Evolutionary conservation across 2,329 filamentous ascomycete species (phyloP).

Genomic region (Sordariomycetes sp.): DNA sequence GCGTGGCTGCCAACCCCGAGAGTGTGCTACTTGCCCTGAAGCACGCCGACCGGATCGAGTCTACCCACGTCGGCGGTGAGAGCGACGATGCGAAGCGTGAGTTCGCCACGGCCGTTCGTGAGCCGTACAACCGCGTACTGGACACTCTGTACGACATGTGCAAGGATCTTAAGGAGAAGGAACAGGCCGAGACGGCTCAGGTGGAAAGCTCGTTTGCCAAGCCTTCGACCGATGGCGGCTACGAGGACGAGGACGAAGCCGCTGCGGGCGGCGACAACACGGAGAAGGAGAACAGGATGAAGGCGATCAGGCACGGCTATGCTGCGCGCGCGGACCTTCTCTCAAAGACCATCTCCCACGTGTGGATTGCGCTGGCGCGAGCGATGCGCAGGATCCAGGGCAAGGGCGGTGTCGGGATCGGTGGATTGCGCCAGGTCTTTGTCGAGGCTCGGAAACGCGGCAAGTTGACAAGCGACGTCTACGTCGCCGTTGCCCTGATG

Average conservation of each 20-base stretch:
- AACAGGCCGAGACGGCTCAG: conserved; percentile 42
- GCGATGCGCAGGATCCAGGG: conserved; percentile 92
- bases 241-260: conserved; percentile 36
- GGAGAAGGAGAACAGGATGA: conserved; percentile 46
- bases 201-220: conserved; percentile 38
- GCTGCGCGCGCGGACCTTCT: conserved; percentile 61
- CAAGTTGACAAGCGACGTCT: conserved; percentile 85
- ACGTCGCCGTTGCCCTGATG: conserved; percentile 83
- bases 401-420: conserved; percentile 49
- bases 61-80: conserved; percentile 64
- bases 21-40: conserved; percentile 84
- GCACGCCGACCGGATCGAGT: conserved; percentile 77
- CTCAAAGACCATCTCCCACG: conserved; percentile 76
- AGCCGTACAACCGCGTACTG: conserved; percentile 71
- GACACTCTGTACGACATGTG: conserved; percentile 81
- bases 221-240: conserved; percentile 21
- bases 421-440: conserved; percentile 81
- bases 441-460: conserved; percentile 78
- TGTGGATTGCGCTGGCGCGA: conserved; percentile 90
- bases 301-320: conserved; percentile 51
- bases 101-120: conserved; percentile 66
- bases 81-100: conserved; percentile 60
- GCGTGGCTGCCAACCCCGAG: conserved; percentile 82
- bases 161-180: conserved; percentile 54
- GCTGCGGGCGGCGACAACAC: conserved; percentile 14